Base-by-base conservation (phyloP, 2,329 filamentous ascomycete genomes). In the Knoxdaviesia proteae region DNA sequence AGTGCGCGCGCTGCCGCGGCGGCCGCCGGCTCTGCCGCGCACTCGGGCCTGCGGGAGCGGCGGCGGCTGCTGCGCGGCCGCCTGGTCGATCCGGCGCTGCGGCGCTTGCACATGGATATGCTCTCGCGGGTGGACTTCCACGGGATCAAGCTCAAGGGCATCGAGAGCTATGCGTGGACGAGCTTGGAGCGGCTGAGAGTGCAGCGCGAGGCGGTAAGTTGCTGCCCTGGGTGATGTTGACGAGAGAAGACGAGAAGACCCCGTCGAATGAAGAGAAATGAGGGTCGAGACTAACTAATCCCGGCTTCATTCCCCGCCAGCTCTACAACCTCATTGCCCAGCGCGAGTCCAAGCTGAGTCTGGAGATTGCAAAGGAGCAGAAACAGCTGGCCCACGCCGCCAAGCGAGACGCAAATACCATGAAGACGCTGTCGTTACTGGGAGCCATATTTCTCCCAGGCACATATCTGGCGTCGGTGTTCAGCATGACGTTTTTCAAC, bases 401-500 rank as follows among this genome's bases (percentile, higher is more conserved):
- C 51, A 75, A 75, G 54, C 63, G 71, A 8, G 71, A 76, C 54
- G 71, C 69, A 54, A 73, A 69, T 4, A 70, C 72, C 44, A 76
- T 77, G 72, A 78, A 77, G 59, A 74, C 71, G 1, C 61, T 78
- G 36, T 76, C 73, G 0, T 62, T 78, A 1, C 66, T 78, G 44
- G 74, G 74, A 32, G 71, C 72, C 36, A 59, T 78, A 36, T 78
- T 78, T 50, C 59, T 78, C 5, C 74, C 74, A 0, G 73, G 72
- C 2, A 76, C 72, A 1, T 75, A 69, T 48, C 62, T 78, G 11
- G 67, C 74, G 6, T 77, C 74, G 0, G 61, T 78, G 30, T 78
- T 78, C 49, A 69, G 67, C 59, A 78, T 77, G 71, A 71, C 71
- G 0, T 78, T 78, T 53, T 78, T 78, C 59, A 67, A 77, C 56